A percentile compares a stretch with the other conserved stretches of the same genome.
Conservation (phyloP, 352 stramenopile genomes). For the Phytophthora hybrid region DNA sequence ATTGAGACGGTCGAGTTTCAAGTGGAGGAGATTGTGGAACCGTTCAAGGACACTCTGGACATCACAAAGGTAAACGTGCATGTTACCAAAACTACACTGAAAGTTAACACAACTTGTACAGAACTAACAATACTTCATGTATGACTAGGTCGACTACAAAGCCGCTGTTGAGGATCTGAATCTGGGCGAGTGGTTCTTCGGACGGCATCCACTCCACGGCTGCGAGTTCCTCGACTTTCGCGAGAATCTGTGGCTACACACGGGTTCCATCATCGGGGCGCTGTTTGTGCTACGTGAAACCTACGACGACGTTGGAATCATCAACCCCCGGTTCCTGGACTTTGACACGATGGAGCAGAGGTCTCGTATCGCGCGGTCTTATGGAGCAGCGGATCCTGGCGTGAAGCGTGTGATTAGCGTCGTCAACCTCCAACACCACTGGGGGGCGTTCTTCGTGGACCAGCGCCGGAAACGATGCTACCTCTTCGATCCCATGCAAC, state of each 20-base stretch:
- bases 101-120: constrained; percentile 1
- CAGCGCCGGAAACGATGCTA: background rate
- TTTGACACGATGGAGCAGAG: constrained; percentile 16
- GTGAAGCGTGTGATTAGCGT: constrained; percentile 8
- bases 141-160: constrained; percentile 7
- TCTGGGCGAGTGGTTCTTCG: constrained; percentile 1
- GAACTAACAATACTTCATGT: constrained; percentile 4
- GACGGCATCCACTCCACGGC: constrained; percentile 4
- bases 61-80: constrained; percentile 7
- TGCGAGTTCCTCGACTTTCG: constrained; percentile 16
- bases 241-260: constrained; percentile 16
- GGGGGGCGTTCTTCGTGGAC: constrained; percentile 1
- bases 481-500: background rate
- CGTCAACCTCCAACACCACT: constrained; percentile 13
- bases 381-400: background rate
- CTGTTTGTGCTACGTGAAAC: constrained; percentile 8
- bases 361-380: background rate
- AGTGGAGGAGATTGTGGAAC: background rate
- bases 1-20: constrained; percentile 18
- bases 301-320: constrained; percentile 3
- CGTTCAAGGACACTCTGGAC: constrained; percentile 12
- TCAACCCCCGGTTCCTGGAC: constrained; percentile 11
- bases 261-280: constrained; percentile 11
- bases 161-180: constrained; percentile 3
- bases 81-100: constrained; percentile 1